phyloP scores from a whole-genome alignment of 495 filamentous ascomycete genomes.

The Annulohypoxylon nitens region DNA sequence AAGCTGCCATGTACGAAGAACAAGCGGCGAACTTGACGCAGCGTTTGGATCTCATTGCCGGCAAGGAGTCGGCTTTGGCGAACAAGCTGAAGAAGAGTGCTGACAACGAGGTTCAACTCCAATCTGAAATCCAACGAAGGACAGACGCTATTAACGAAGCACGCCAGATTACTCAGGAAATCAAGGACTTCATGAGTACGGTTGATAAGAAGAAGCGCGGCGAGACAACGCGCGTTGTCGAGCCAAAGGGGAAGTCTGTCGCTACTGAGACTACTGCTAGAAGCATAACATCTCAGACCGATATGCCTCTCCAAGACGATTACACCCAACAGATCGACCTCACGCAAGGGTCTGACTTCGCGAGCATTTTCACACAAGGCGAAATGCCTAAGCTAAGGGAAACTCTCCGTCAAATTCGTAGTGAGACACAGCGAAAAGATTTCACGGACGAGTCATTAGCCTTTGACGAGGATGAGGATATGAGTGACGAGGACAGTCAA shows the following conservation, averaged over 20 bases:
- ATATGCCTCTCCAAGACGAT: conserved; percentile 57
- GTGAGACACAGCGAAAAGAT: conserved; percentile 39
- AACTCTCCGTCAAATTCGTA: conserved; percentile 52
- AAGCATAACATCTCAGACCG: conserved; percentile 49
- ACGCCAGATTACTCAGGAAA: conserved; percentile 48
- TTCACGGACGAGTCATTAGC: conserved; percentile 20
- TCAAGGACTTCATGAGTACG: conserved; percentile 53
- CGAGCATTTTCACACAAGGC: conserved; percentile 55
- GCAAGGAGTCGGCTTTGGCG: conserved; percentile 52
- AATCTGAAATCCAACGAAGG: conserved; percentile 33
- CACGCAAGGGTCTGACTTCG: conserved; percentile 58
- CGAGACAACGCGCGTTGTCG: conserved; percentile 55
- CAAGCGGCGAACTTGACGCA: conserved; percentile 34
- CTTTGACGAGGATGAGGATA: conserved; percentile 38
- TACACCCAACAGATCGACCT: conserved; percentile 59
- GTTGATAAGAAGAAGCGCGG: conserved; percentile 49
- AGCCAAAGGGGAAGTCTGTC: conserved; percentile 50
- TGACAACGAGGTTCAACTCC: conserved; percentile 49
- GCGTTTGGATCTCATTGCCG: conserved; percentile 42
- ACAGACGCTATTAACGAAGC: conserved; percentile 41
- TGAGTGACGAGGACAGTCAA: conserved; percentile 40
- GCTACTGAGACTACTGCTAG: conserved; percentile 50
- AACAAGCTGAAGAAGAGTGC: conserved; percentile 51
- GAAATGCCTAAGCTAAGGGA: conserved; percentile 56
- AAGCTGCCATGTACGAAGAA: conserved; percentile 31